Evolutionary conservation across 768 basidiomycete species (phyloP).

Genomic region (Clitopilus passeckerianus): DNA sequence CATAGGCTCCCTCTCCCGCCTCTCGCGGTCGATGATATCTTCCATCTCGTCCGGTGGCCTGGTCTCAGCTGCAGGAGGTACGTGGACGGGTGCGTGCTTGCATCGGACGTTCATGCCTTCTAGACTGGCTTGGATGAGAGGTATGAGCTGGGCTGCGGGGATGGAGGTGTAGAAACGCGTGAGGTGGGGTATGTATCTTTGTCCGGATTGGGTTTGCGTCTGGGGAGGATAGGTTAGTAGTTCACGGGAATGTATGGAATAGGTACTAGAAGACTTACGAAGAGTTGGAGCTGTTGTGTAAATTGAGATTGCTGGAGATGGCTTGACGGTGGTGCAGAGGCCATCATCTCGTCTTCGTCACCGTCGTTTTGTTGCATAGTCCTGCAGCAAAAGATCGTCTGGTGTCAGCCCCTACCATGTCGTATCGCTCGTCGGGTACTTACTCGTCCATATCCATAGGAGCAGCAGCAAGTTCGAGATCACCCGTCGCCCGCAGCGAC

Average conservation of each 20-base stretch:
- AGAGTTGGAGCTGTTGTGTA: conserved; percentile 75
- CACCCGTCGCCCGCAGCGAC: conserved; percentile 63
- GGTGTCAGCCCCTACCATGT: background rate
- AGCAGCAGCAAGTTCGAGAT: conserved; percentile 69
- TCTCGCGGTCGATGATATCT: conserved; percentile 1
- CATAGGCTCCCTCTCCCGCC: conserved; percentile 10
- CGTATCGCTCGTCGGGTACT: background rate
- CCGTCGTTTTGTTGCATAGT: conserved; percentile 23
- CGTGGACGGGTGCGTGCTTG: conserved; percentile 23
- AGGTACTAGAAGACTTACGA: conserved; percentile 70
- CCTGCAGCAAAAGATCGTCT: background rate
- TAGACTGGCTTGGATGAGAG: conserved; percentile 52
- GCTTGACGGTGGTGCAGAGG: conserved; percentile 31
- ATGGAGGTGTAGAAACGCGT: conserved; percentile 77
- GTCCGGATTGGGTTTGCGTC: conserved; percentile 81
- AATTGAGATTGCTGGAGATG: conserved; percentile 58
- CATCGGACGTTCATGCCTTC: conserved; percentile 42
- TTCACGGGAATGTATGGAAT: no score
- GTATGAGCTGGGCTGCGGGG: conserved; percentile 45
- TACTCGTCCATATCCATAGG: background rate
- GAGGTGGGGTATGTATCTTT: conserved; percentile 66
- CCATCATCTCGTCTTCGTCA: conserved; percentile 61
- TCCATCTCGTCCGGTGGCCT: background rate
- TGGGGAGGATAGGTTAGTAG: conserved; percentile 19
- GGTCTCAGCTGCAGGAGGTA: conserved; percentile 16